A percentile compares a stretch with the other conserved stretches of the same genome.
Evolutionary conservation across 768 basidiomycete species (phyloP).

Genomic region (Lactarius akahatsu): DNA sequence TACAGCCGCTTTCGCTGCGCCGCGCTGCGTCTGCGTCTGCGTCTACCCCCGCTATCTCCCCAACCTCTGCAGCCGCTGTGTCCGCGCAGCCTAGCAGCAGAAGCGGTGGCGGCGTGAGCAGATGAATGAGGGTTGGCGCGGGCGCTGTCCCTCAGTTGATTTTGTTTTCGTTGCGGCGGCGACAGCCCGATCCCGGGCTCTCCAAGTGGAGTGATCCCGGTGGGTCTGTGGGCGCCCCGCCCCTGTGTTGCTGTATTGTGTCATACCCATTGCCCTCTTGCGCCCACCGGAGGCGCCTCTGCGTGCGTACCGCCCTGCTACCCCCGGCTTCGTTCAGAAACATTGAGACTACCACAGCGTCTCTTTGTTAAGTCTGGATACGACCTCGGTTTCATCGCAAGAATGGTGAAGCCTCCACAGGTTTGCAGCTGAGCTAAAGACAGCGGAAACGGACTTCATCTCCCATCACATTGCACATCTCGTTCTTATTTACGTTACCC

Average conservation of each 20-base stretch:
- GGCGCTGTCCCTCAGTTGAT: too few species aligned
- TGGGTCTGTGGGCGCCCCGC: too few species aligned
- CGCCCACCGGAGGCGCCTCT: conserved; percentile 43
- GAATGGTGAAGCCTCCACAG: conserved; percentile 36
- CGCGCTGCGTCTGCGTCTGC: too few species aligned
- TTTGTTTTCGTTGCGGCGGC: too few species aligned
- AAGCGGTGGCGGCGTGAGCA: too few species aligned
- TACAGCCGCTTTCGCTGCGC: too few species aligned
- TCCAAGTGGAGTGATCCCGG: too few species aligned
- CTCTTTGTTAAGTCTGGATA: conserved; percentile 43
- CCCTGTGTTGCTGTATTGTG: neutral
- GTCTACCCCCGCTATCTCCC: too few species aligned
- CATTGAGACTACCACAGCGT: conserved; percentile 11
- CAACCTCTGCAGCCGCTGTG: too few species aligned
- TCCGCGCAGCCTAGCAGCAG: too few species aligned
- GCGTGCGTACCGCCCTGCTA: conserved; percentile 36
- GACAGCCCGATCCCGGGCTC: too few species aligned
- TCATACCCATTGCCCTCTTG: neutral
- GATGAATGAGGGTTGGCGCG: too few species aligned
- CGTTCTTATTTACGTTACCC: neutral
- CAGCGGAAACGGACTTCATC: conserved; percentile 33
- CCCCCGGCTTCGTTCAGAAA: neutral
- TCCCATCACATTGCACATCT: neutral
- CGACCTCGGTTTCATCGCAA: conserved; percentile 42
- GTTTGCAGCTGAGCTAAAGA: conserved; percentile 37